Evolutionary conservation across 2,329 filamentous ascomycete species (phyloP), one percentile per base, ranked within the genome.

Genomic region (Chalaropsis ovoidea): DNA sequence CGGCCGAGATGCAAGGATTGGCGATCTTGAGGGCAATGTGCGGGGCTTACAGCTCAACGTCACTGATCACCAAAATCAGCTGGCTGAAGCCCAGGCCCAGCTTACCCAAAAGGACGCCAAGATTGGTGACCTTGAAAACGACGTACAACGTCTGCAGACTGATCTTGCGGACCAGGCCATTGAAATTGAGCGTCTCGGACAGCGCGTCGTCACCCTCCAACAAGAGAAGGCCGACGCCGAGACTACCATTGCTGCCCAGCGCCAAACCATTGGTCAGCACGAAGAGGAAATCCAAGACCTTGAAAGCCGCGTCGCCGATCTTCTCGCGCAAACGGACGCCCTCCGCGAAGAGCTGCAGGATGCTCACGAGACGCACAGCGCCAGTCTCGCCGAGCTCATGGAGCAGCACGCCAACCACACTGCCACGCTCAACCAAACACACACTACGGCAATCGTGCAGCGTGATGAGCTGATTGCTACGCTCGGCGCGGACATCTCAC

Each of bases 1-100:
- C 8, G 74, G 75, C 19, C 75, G 74, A 35, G 75, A 78, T 45
- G 72, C 68, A 0, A 72, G 72, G 5, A 76, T 82, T 61, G 70
- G 72, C 3, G 80, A 81, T 67, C 76, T 83, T 0, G 79, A 84
- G 62, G 69, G 78, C 1, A 78, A 77, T 27, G 76, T 82, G 15
- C 75, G 79, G 64, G 73, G 81, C 1, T 76, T 86, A n/a, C 78
- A 79, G 71, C 76, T 76, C 27, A 31, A 56, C 19, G 81, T 81
- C 75, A 78, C 81, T 41, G 73, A 71, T 0, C 72, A 84, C 35
- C 74, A 73, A n/a, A 71, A 69, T 0, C 77, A 82, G 64, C 73
- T 82, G 24, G 64, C 66, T 27, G 73, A 72, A 39, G 74, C 73
- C 0, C 71, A 74, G 61, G 64, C 68, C 1, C 69, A 72, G 27